These are phyloP conservation scores for Cryptosporidium andersoni DNA, from an alignment of 169 alveolate genomes.

Conservation along the genomic window DNA sequence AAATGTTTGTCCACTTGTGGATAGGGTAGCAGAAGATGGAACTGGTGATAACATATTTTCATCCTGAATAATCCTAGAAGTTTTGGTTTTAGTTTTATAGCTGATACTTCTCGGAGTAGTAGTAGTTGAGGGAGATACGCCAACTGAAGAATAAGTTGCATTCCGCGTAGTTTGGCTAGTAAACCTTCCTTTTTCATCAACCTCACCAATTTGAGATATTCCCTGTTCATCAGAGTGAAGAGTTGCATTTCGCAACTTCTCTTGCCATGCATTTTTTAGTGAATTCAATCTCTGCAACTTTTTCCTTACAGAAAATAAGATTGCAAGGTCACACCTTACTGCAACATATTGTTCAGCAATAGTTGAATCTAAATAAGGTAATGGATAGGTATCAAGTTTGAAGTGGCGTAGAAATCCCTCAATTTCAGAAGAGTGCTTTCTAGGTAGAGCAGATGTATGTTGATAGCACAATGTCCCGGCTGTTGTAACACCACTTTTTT, in stretches of 20 bases:
- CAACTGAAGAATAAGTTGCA: background rate
- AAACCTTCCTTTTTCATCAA: conserved; percentile 26
- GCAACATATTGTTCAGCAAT: conserved; percentile 56
- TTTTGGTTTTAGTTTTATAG: background rate
- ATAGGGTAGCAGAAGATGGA: too few relatives aligned
- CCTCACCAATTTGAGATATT: background rate
- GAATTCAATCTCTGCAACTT: conserved; percentile 50
- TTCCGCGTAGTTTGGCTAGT: background rate
- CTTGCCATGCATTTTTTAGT: conserved; percentile 68
- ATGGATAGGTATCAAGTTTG: conserved; percentile 47
- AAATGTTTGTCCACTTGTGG: too few relatives aligned
- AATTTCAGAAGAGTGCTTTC: conserved; percentile 53
- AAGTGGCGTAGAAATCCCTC: conserved; percentile 47
- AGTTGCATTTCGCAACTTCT: conserved; percentile 36
- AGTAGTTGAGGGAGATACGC: conserved; percentile 14
- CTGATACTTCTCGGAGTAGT: conserved; percentile 9
- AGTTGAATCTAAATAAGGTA: conserved; percentile 24
- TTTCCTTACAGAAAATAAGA: conserved; percentile 52
- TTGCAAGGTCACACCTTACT: conserved; percentile 49
- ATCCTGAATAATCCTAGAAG: conserved; percentile 34
- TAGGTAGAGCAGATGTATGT: conserved; percentile 48
- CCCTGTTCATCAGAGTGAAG: conserved; percentile 42
- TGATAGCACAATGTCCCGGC: conserved; percentile 65
- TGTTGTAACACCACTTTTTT: conserved; percentile 60
- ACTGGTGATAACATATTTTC: background rate